Conservation (phyloP, 2,329 filamentous ascomycete genomes). For the Neonectria sp. region DNA sequence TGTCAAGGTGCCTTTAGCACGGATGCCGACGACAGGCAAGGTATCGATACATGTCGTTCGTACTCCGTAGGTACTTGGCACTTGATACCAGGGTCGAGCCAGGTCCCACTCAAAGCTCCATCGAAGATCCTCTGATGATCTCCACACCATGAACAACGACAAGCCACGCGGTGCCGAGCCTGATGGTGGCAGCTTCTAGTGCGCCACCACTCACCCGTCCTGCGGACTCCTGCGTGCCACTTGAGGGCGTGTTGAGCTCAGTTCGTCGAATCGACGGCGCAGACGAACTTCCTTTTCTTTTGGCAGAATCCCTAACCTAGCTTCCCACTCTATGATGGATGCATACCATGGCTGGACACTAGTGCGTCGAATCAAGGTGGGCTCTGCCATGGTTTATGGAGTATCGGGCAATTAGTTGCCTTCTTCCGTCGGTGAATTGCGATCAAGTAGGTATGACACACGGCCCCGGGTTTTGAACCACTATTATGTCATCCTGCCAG, state of each 20-base stretch:
- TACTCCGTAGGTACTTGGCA: conserved; percentile 13
- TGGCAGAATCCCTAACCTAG: not conserved
- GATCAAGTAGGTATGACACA: conserved; percentile 21
- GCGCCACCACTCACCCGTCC: conserved; percentile 19
- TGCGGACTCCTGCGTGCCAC: not conserved
- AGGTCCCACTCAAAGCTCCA: conserved; percentile 37
- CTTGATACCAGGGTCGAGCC: conserved; percentile 33
- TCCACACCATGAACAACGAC: conserved; percentile 31
- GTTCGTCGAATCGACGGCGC: no score
- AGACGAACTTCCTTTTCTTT: not conserved
- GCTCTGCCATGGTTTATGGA: not conserved
- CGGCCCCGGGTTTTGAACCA: conserved; percentile 19
- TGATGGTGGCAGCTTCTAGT: conserved; percentile 35
- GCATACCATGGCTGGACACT: not conserved
- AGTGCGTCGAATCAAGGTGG: not conserved
- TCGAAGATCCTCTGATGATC: conserved; percentile 39
- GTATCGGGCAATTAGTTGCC: not conserved
- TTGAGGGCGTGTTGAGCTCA: not conserved
- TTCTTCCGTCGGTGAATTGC: conserved; percentile 23
- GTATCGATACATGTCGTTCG: conserved; percentile 32
- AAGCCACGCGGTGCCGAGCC: conserved; percentile 37
- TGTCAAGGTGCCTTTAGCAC: not conserved
- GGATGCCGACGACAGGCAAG: conserved; percentile 5
- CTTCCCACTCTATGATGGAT: not conserved
- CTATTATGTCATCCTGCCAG: conserved; percentile 16